Base-by-base conservation (phyloP, 768 basidiomycete genomes). In the Termitomyces sp. region DNA sequence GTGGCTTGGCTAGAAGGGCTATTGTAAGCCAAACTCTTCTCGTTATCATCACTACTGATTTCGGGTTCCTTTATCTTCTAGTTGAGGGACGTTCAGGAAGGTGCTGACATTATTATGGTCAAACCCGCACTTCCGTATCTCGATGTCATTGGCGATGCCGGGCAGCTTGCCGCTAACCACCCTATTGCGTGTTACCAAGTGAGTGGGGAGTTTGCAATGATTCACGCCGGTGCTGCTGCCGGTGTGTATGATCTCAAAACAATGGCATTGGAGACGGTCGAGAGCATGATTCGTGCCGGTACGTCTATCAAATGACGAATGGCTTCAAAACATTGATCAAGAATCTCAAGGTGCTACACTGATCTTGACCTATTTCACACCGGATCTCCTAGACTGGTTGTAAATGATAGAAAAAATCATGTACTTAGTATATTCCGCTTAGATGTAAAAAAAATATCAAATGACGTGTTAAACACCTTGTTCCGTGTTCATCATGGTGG, bases 91-190 rank as follows among this genome's bases (percentile, higher is more conserved):
- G 79, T 82, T 0, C 73, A 67, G 9, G 97, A 98, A 76, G 97
- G 97, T 19, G 97, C 97, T 17, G 97, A 99, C 68, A 92, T 99
- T 66, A 86, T 99, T 69, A 98, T 99, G 95, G 94, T 99, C 69
- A 99, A 99, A 69, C 97, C 97, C 19, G 82, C 94, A 0, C 73
- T 98, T 59, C 95, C 97, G 0, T 98, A 98, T 75, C 90, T 98
- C 50, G 97, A 99, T 73, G 88, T 98, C 73, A 90, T 99, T 63
- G 82, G 90, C 32, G 93, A 97, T 66, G 93, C 92, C 16, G 83
- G 87, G 4, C 73, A 85, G 62, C 80, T 97, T 42, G 87, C 91
- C 5, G 84, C 84, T 0, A 86, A 96, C 67, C 89, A 92, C 65
- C 96, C 96, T 2, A 79, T 97, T n/a, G 97, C 97, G 0, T 93